Base-by-base conservation (phyloP, 805 yeast species). In the Hanseniaspora taiwanica region DNA sequence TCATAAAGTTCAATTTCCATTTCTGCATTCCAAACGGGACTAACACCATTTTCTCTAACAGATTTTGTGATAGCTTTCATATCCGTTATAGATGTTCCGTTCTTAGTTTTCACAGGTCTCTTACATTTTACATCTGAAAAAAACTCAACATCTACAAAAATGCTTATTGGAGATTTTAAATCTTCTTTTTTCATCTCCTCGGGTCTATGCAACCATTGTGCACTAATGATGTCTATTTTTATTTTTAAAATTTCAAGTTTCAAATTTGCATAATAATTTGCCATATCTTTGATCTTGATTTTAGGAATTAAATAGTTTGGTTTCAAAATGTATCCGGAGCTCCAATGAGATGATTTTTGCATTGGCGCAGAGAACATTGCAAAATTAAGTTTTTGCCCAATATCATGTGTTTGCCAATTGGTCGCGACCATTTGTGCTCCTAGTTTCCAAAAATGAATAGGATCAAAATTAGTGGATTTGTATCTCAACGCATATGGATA, bases 401-500 rank as follows among this genome's bases (percentile, higher is more conserved):
- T 43, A 53, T 91, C 98, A 54, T 74, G 79, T 0, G 91, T 79
- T 58, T 89, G 98, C 96, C 96, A 89, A 54, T 89, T 91, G 0
- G 95, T 78, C 0, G 98, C 97, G 4, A 83, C 97, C 85, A 91
- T 74, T 54, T 91, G 98, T 9, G 72, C 79, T 1, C 99, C 99
- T 36, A 71, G 64, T 38, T 68, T 67, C 98, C 99, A 91, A 52
- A 74, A 85, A 1, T 59, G 57, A 2, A 83, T 59, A 0, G 98
- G 97, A 35, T 71, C 71, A 53, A 84, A 87, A 52, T 91, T 91
- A 2, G 82, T 69, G 1, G 96, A 85, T 39, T 68, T 78, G 46
- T 82, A 69, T 32, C 96, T 62, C 42, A 77, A 71, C 6, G 76
- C 77, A 1, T 93, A 78, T 0, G 99, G 99, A 53, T 91, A 91